Base-by-base conservation (phyloP, 805 yeast genomes). In the Ogataea angusta region DNA sequence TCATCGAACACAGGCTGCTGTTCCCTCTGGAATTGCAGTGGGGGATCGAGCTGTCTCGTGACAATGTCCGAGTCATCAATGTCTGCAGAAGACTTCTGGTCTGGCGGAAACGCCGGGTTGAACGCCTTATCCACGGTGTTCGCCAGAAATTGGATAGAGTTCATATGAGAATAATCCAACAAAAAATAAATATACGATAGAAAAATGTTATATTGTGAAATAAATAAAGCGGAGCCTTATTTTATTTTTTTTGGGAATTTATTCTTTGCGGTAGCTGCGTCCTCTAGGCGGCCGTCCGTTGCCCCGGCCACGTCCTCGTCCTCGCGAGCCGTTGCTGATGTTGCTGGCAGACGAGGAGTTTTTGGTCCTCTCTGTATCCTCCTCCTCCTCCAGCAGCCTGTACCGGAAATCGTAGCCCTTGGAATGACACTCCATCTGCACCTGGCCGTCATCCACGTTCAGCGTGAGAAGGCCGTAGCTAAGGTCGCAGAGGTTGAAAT, bases 401-500 rank as follows among this genome's bases (percentile, higher is more conserved):
- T 72, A 76, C 7, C 62, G 63, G 57, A 82, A 82, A 51, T 81
- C 80, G 54, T 82, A 82, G 3, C 93, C 93, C 33, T 67, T 67
- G 5, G 86, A 69, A 21, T 59, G 57, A 30, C 78, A 68, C 39
- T 77, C 78, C 57, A 79, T 69, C 30, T 69, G 67, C 40, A 83
- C 64, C 36, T 67, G 60, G 2, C 83, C 78, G 38, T 69, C 64
- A 10, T 55, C 64, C 43, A 68, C 64, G 39, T 64, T 66, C 42
- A 76, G 63, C 34, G 66, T 60, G 38, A 80, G 64, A 36, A 63
- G 59, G 6, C 84, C 88, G 48, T 68, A 63, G 17, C 67, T 60
- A 21, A 70, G 70, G 55, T 84, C 91, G 52, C 88, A 76, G 32
- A 85, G 64, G 52, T 82, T 82, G 59, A 80, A 80, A 59, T 85